Evolutionary conservation across 108 stramenopile genomes (phyloP).

Genomic region (Poteriospumella lacustris): DNA sequence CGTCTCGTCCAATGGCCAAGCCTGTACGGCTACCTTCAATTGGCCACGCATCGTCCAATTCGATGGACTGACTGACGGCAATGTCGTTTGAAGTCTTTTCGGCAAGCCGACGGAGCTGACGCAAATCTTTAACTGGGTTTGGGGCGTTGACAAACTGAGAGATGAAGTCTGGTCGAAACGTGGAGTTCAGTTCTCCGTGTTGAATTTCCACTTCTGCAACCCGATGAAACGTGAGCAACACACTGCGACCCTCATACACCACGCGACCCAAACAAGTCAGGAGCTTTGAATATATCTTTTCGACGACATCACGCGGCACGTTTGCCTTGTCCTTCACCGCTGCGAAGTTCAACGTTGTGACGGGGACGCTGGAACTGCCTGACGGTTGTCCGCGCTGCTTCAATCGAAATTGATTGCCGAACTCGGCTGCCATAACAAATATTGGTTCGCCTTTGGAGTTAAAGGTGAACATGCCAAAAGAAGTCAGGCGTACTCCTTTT

Average conservation of each 20-base stretch:
- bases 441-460: not conserved
- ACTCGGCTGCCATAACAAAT: not conserved
- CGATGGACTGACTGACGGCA: too few species aligned
- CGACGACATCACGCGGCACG: not conserved
- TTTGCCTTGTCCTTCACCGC: not conserved
- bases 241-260: not conserved
- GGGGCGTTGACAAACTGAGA: too few species aligned
- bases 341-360: not conserved
- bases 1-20: too few species aligned
- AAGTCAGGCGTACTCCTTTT: not conserved
- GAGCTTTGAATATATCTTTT: slow-evolving; percentile 16
- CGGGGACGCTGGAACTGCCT: not conserved
- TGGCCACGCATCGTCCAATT: too few species aligned
- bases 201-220: slow-evolving; percentile 13
- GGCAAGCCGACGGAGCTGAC: too few species aligned
- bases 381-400: not conserved
- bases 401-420: not conserved
- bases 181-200: not conserved
- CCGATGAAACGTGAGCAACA: slow-evolving; percentile 17
- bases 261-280: not conserved
- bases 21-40: too few species aligned
- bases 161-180: slow-evolving; percentile 19
- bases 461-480: slow-evolving; percentile 1
- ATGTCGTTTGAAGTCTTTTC: too few species aligned
- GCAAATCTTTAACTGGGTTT: too few species aligned